These are phyloP conservation scores for Tolypocladium sp. DNA, from an alignment of 2,329 filamentous ascomycete genomes.

Conservation along the genomic window DNA sequence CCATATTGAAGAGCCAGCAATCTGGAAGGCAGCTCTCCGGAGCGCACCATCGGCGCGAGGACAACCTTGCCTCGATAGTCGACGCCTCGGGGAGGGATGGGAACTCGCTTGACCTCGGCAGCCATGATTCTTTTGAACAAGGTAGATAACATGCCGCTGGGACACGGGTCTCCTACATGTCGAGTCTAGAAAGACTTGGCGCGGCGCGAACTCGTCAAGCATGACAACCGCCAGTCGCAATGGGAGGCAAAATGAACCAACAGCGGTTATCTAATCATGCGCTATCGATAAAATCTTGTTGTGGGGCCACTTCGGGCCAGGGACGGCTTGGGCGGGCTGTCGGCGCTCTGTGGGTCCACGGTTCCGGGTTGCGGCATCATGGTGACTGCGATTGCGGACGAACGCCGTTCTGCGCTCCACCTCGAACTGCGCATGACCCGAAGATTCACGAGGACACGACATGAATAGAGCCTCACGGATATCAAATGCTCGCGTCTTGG, in stretches of 20 bases:
- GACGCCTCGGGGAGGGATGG: slow-evolving; percentile 80
- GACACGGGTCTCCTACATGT: slow-evolving; percentile 7
- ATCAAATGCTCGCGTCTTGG: not conserved
- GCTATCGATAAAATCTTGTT: not conserved
- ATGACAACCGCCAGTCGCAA: not conserved
- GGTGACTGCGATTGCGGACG: not conserved
- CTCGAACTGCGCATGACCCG: not conserved
- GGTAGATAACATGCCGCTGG: slow-evolving; percentile 19
- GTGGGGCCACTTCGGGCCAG: not conserved
- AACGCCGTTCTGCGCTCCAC: not conserved
- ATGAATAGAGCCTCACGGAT: not conserved
- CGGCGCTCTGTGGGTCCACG: not conserved
- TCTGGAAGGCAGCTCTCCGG: slow-evolving; percentile 87
- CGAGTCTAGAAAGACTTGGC: not conserved
- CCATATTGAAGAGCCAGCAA: slow-evolving; percentile 88
- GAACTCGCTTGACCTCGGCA: slow-evolving; percentile 54
- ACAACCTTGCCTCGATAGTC: slow-evolving; percentile 93
- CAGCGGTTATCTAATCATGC: not conserved
- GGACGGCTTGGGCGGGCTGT: not conserved
- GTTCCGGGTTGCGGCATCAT: not conserved
- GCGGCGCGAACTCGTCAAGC: not conserved
- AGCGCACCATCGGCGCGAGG: slow-evolving; percentile 94
- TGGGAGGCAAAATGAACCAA: not conserved
- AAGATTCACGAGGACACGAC: not conserved
- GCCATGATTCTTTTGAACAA: slow-evolving; percentile 46